Base-by-base conservation (phyloP, 1,284 basidiomycete species). In the Malassezia furfur region DNA sequence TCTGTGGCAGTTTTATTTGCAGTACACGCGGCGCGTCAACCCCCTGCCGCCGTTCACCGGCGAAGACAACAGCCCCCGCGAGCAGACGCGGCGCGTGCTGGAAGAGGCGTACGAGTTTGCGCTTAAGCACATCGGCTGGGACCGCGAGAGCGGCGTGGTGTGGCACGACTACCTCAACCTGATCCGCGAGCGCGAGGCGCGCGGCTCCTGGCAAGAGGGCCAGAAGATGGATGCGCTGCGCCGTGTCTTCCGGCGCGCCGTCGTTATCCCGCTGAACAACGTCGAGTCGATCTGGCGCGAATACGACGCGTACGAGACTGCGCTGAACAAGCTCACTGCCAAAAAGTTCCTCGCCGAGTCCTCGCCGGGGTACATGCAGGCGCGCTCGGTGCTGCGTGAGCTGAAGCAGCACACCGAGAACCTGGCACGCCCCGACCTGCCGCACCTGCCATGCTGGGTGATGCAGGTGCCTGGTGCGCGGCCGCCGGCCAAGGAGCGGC, bases 201-300 rank as follows among this genome's bases (percentile, higher is more conserved):
- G 54, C 15, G 66, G 64, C 12, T 57, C 63, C 11, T 96, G 91
- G 91, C 91, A 96, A 74, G 85, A 87, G 63, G 89, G 93, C 68
- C 88, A 93, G 73, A 90, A 91, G 76, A 91, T 90, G 84, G 93
- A 96, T 68, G 82, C 84, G 4, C 79, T 98, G 3, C 84, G 93
- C 52, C 89, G 88, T 72, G 84, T 88, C 3, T 96, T 93, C 76
- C 90, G 94, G 68, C 83, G 88, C 48, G 93, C 89, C 0, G 86
- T 96, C 31, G 86, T 88, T 66, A 88, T 94, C 21, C 94, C 94
- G 0, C 81, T 96, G 64, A 85, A 90, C 75, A 93, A 91, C 68
- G 84, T 98, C 65, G 91, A 96, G 76, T 80, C 81, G 39, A 81
- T 99, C 39, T 99, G 94, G 94, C 84, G 87, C 70, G 89, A 94